Conservation (phyloP, 1,139 yeast genomes). For the Kodamaea fungicola region DNA sequence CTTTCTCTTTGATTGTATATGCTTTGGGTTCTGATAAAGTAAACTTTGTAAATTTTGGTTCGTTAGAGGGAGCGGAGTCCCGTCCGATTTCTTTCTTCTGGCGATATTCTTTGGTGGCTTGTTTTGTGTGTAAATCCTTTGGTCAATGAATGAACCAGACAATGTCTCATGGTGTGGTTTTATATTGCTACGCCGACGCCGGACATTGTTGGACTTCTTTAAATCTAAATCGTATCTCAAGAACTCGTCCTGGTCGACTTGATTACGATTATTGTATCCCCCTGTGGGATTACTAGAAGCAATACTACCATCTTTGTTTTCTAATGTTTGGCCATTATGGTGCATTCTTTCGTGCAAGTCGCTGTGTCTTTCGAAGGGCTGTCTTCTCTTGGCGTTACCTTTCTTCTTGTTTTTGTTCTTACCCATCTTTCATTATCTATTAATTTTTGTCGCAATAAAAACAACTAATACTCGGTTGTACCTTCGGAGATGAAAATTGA, state of each 20-base stretch:
- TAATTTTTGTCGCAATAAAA: neutral
- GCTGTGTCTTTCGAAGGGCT: neutral
- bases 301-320: no score
- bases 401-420: conserved; percentile 8
- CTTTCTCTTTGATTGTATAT: conserved; percentile 6
- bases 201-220: conserved; percentile 60
- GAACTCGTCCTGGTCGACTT: neutral
- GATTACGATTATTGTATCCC: neutral
- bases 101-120: conserved; percentile 2
- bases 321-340: no score
- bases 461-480: neutral
- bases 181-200: conserved; percentile 25
- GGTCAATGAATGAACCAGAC: conserved; percentile 32
- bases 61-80: conserved; percentile 30
- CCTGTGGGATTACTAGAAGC: no score
- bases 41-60: conserved; percentile 34
- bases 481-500: no score
- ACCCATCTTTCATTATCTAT: neutral
- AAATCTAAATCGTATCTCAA: neutral
- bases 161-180: conserved; percentile 3
- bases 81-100: conserved; percentile 2
- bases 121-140: conserved; percentile 24
- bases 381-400: conserved; percentile 1
- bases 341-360: neutral
- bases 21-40: conserved; percentile 7